Conservation (phyloP, 2,329 filamentous ascomycete species). For the Phialophora chinensis region DNA sequence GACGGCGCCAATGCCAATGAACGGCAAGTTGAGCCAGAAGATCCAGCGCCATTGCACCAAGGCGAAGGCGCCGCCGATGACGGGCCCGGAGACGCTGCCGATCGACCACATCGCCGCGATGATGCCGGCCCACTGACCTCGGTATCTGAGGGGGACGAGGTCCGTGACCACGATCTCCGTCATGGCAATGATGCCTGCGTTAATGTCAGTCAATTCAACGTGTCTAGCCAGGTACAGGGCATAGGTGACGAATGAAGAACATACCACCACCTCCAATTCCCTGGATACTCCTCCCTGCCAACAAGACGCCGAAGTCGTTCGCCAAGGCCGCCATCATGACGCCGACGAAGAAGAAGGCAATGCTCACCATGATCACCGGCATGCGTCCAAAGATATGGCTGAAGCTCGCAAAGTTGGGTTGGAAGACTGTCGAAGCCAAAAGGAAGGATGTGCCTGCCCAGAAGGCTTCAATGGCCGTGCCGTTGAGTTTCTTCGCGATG, state of each 20-base stretch:
- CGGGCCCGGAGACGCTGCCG: slow-evolving; percentile 36
- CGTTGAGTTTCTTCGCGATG: slow-evolving; percentile 59
- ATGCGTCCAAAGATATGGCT: slow-evolving; percentile 57
- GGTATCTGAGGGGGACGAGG: slow-evolving; percentile 48
- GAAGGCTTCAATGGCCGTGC: slow-evolving; percentile 67
- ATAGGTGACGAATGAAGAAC: not conserved
- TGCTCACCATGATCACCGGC: slow-evolving; percentile 47
- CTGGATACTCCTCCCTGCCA: slow-evolving; percentile 53
- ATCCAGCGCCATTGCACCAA: slow-evolving; percentile 60
- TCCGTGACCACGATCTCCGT: slow-evolving; percentile 54
- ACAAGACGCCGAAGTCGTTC: slow-evolving; percentile 52
- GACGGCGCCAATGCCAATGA: slow-evolving; percentile 57
- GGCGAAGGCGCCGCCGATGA: slow-evolving; percentile 43
- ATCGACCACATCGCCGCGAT: slow-evolving; percentile 38
- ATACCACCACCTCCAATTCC: slow-evolving; percentile 53
- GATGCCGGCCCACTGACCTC: slow-evolving; percentile 37
- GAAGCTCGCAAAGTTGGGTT: slow-evolving; percentile 56
- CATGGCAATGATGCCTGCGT: slow-evolving; percentile 46
- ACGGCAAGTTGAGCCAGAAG: slow-evolving; percentile 69
- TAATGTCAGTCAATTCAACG: not conserved
- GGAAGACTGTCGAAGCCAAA: slow-evolving; percentile 66
- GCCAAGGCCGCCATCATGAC: slow-evolving; percentile 52
- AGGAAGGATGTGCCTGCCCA: slow-evolving; percentile 75
- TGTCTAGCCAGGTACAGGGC: not conserved
- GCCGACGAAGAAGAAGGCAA: slow-evolving; percentile 54